These are phyloP conservation scores for Pulveroboletus ravenelii DNA, from an alignment of 768 basidiomycete species.

Conservation along the genomic window DNA sequence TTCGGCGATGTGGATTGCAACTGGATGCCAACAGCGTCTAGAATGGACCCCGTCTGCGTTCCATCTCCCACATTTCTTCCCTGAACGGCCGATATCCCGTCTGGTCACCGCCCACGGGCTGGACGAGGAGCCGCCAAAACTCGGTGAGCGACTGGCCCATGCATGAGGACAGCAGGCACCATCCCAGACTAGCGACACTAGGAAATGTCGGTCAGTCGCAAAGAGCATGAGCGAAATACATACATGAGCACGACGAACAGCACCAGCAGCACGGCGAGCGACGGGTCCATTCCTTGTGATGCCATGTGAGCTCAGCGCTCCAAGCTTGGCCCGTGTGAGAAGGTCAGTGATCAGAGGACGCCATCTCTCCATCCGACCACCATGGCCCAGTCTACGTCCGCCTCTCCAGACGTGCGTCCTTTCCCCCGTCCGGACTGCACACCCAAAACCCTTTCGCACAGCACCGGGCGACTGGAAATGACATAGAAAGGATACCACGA, in stretches of 20 bases:
- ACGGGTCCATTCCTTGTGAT: background rate
- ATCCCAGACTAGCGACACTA: constrained; percentile 49
- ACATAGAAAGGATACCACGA: constrained; percentile 40
- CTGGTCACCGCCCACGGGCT: background rate
- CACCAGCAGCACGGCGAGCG: constrained; percentile 40
- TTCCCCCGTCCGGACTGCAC: background rate
- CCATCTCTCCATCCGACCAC: background rate
- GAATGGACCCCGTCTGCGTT: constrained; percentile 32
- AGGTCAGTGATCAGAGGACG: no score
- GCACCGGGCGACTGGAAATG: constrained; percentile 1
- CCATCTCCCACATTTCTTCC: constrained; percentile 63
- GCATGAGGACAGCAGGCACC: constrained; percentile 69
- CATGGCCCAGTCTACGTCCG: constrained; percentile 1
- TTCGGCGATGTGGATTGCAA: constrained; percentile 2
- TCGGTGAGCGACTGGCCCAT: constrained; percentile 47
- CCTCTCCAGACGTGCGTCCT: constrained; percentile 8
- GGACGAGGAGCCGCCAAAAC: constrained; percentile 38
- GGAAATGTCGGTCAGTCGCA: constrained; percentile 1
- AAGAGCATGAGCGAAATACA: background rate
- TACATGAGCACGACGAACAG: constrained; percentile 49
- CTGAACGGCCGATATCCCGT: constrained; percentile 38
- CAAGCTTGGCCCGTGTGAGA: no score
- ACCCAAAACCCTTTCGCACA: background rate
- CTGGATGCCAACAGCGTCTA: constrained; percentile 11
- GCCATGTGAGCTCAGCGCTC: no score